Conservation (phyloP, 495 filamentous ascomycete species). For the Mytilinidion resinicola region DNA sequence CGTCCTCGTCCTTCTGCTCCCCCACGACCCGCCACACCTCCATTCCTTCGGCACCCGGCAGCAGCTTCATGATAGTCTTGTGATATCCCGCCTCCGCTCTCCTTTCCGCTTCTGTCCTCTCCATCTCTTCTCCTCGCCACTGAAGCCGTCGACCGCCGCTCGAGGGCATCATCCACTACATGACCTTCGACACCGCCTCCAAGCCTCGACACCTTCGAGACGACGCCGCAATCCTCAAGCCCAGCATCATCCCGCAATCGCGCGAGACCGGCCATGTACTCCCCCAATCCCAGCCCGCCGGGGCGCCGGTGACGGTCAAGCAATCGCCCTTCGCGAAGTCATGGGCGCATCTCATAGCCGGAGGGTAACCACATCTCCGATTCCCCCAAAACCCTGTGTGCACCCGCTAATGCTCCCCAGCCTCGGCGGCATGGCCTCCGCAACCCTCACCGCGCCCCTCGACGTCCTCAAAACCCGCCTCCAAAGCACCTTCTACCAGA, state of each 20-base stretch:
- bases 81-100: no score
- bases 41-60: no score
- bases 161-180: conserved; percentile 4
- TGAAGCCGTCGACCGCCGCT: no score
- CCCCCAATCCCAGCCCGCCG: conserved; percentile 39
- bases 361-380: conserved; percentile 54
- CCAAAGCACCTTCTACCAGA: conserved; percentile 86
- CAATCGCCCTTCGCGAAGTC: conserved; percentile 59
- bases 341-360: conserved; percentile 84
- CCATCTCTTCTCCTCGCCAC: no score
- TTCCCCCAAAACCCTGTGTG: not conserved
- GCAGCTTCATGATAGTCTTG: no score
- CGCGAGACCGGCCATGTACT: conserved; percentile 55
- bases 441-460: conserved; percentile 77
- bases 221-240: conserved; percentile 6
- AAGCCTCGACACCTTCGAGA: conserved; percentile 12
- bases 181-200: conserved; percentile 22
- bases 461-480: conserved; percentile 87
- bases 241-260: conserved; percentile 44
- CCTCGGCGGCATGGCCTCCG: conserved; percentile 79
- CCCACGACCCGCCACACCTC: no score
- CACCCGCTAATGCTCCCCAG: conserved; percentile 41
- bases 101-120: no score
- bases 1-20: not conserved
- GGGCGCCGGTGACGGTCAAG: conserved; percentile 33